Evolutionary conservation across 2,329 filamentous ascomycete genomes (phyloP).

Genomic region (Daldinia sp.): DNA sequence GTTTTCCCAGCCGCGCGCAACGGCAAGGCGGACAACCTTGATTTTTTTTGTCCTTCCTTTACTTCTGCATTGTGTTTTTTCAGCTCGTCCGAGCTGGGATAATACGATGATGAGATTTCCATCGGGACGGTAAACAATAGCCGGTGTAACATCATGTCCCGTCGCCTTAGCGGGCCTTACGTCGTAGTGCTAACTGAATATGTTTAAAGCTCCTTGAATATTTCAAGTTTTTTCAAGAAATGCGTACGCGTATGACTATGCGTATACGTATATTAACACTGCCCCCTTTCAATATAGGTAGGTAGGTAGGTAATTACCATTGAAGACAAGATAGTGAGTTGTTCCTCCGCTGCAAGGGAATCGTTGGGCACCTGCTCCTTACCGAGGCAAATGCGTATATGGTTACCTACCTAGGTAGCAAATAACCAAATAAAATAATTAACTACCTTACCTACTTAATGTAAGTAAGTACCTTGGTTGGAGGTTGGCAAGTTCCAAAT

Average conservation of each 20-base stretch:
- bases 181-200: neutral
- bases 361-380: neutral
- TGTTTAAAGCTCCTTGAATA: neutral
- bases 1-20: constrained; percentile 37
- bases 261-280: neutral
- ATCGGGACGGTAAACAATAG: constrained; percentile 36
- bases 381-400: neutral
- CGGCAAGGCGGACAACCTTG: constrained; percentile 2
- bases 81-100: constrained; percentile 15
- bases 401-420: neutral
- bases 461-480: neutral
- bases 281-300: neutral
- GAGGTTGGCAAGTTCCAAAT: constrained; percentile 7
- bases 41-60: neutral
- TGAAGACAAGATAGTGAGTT: neutral
- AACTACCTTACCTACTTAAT: neutral
- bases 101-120: constrained; percentile 13
- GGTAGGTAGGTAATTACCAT: neutral
- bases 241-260: neutral
- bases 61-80: neutral
- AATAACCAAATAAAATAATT: neutral
- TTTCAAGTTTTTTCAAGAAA: constrained; percentile 4
- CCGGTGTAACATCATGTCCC: constrained; percentile 33
- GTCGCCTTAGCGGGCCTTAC: constrained; percentile 6
- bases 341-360: neutral